These are phyloP conservation scores for Filobasidium wieringae DNA, from an alignment of 768 basidiomycete species.

Conservation along the genomic window DNA sequence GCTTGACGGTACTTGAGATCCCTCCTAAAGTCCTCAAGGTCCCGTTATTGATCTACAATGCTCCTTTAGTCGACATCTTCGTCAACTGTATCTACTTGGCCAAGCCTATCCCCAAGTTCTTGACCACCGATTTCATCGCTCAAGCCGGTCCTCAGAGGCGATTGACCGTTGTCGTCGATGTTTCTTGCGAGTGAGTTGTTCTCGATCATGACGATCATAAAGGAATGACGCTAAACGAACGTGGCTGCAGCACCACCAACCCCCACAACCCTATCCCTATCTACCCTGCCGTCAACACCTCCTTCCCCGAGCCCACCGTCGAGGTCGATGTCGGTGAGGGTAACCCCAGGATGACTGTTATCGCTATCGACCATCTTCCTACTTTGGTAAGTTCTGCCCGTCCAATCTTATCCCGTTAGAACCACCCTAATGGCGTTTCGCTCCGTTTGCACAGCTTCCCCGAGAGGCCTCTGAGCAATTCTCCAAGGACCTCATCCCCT, in stretches of 20 bases:
- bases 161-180: slow-evolving; percentile 80
- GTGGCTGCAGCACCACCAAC: slow-evolving; percentile 61
- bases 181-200: slow-evolving; percentile 68
- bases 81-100: slow-evolving; percentile 98
- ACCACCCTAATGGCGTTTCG: too few species aligned
- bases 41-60: not conserved
- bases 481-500: slow-evolving; percentile 72
- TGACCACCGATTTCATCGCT: slow-evolving; percentile 48
- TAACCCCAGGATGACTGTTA: slow-evolving; percentile 63
- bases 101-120: slow-evolving; percentile 39
- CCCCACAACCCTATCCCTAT: slow-evolving; percentile 96
- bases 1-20: slow-evolving; percentile 47
- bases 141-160: slow-evolving; percentile 57
- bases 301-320: slow-evolving; percentile 83
- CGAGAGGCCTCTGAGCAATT: slow-evolving; percentile 96
- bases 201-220: not conserved
- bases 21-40: not conserved
- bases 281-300: slow-evolving; percentile 75
- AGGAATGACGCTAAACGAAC: not conserved
- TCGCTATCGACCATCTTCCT: slow-evolving; percentile 94
- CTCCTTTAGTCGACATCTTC: slow-evolving; percentile 68
- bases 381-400: slow-evolving; percentile 47
- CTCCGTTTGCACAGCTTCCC: slow-evolving; percentile 48
- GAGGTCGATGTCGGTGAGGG: slow-evolving; percentile 66
- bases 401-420: not conserved